Conservation (phyloP, 1,284 basidiomycete species). For the Pisolithus thermaeus region DNA sequence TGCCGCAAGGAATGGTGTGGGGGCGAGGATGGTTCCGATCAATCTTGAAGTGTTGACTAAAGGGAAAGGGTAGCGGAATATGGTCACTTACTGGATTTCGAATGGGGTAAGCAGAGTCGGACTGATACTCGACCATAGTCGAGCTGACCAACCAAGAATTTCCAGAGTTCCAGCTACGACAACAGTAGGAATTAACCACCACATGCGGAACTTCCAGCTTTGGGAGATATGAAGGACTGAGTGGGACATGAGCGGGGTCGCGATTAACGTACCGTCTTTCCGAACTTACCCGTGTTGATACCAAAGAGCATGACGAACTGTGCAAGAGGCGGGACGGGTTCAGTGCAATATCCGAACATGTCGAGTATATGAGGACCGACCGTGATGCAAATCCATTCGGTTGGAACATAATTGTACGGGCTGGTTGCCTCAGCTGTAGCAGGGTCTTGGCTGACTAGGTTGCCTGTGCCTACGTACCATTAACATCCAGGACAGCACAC, state of each 20-base stretch:
- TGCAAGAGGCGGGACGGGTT: not conserved
- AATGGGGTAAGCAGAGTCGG: constrained; percentile 25
- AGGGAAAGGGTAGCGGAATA: not conserved
- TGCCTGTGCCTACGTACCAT: not conserved
- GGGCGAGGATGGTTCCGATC: constrained; percentile 37
- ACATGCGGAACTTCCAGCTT: constrained; percentile 29
- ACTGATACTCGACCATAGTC: no score
- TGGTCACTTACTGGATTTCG: constrained; percentile 41
- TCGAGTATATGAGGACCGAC: not conserved
- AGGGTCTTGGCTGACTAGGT: not conserved
- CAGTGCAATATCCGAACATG: not conserved
- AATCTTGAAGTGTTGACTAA: constrained; percentile 27
- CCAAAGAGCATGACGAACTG: not conserved
- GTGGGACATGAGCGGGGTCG: no score
- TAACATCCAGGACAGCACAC: not conserved
- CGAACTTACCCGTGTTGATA: not conserved
- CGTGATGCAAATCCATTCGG: constrained; percentile 23
- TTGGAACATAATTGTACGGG: constrained; percentile 28
- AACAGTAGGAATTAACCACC: constrained; percentile 36
- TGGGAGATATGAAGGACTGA: constrained; percentile 33
- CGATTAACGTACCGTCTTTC: not conserved
- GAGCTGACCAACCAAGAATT: constrained; percentile 35
- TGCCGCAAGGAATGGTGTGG: constrained; percentile 44
- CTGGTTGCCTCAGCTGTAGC: not conserved
- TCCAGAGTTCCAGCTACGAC: constrained; percentile 34